These are phyloP conservation scores for Penicillium sp. DNA, from an alignment of 2,329 filamentous ascomycete genomes.

Conservation along the genomic window DNA sequence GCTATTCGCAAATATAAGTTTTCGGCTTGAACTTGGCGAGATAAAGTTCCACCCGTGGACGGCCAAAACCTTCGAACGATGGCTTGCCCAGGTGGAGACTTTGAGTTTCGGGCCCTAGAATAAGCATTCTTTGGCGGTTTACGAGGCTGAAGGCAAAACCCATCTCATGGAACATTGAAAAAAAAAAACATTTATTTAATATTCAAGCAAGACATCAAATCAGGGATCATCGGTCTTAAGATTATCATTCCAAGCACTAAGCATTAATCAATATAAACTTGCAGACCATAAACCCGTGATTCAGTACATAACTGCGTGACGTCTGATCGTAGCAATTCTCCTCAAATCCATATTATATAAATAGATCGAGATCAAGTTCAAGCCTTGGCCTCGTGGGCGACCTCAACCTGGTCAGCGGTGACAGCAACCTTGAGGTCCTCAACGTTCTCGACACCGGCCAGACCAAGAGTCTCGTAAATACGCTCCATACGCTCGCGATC, in stretches of 20 bases:
- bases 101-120: conserved; percentile 1
- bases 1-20: too few relatives aligned
- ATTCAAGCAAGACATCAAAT: background rate
- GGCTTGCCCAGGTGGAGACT: conserved; percentile 2
- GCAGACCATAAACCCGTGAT: background rate
- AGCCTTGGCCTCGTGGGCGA: background rate
- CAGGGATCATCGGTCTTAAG: background rate
- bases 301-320: background rate
- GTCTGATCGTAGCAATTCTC: background rate
- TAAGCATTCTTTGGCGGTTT: too few relatives aligned
- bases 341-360: background rate
- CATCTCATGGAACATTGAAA: background rate
- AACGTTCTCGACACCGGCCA: conserved; percentile 40
- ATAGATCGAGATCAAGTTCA: background rate
- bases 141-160: background rate
- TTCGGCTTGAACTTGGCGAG: background rate
- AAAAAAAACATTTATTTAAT: background rate
- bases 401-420: conserved; percentile 18
- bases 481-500: conserved; percentile 66
- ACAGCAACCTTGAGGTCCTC: conserved; percentile 26
- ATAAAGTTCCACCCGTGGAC: background rate
- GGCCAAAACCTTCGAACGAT: conserved; percentile 6
- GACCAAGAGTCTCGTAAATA: conserved; percentile 69
- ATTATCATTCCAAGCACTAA: conserved; percentile 1
- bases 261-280: conserved; percentile 2